Base-by-base conservation (phyloP, 2,329 filamentous ascomycete genomes). In the Monosporascus sp. region DNA sequence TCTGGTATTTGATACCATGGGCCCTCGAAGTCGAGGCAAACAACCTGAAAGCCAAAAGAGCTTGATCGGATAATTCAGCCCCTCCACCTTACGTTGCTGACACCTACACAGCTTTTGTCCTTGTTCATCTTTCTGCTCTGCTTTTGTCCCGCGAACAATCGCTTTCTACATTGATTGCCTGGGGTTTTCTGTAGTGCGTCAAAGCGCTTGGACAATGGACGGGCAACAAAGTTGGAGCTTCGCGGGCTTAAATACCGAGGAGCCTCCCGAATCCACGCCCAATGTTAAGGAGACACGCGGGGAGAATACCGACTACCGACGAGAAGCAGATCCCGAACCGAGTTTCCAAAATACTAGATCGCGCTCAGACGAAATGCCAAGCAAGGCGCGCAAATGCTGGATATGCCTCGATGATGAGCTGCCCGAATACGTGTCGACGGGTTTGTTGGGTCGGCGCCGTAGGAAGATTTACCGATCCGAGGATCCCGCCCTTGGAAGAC, bases 401-500 rank as follows among this genome's bases (percentile, higher is more conserved):
- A 97, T 97, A 58, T 97, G 93, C 68, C 77, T 96, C 41, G 93
- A 97, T 46, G 75, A 74, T 2, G 78, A 80, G 54, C 65, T 78
- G 17, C 77, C 81, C 4, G 77, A 72, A 38, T 82, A 65, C 48
- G 65, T 67, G 56, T 59, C 65, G n/a, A 45, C 56, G 5, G 58
- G 61, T 2, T 52, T 65, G 18, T 51, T 55, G 78, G 60, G 53
- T 34, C 58, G 62, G 8, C 53, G 65, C 22, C 61, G 63, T 36
- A 31, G 31, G 37, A 57, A 51, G 42, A 45, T 68, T 20, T 96
- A 96, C 65, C 79, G 85, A 49, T 92, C 89, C 24, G 82, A 88
- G 56, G 88, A 90, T 59, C 79, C 84, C 6, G 90, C 85, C 17
- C 42, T 46, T 15, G 42, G 42, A n/a, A 14, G 90, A 49, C 76